Conservation (phyloP, 352 stramenopile species). For the Pythium plurisporium region DNA sequence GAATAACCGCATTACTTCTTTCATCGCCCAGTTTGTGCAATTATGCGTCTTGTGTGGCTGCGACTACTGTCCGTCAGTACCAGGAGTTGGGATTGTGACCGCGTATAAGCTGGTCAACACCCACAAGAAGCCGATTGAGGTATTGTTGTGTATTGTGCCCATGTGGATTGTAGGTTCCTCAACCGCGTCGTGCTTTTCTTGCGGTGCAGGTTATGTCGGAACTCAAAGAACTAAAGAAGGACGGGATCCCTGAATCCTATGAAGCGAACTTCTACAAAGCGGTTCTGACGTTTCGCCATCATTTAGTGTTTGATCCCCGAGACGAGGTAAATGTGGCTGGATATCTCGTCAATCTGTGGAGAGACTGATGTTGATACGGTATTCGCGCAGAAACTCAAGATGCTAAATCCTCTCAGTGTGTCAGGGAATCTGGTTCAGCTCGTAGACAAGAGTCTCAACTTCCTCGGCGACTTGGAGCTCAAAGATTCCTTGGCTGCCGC, state of each 20-base stretch:
- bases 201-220: slow-evolving; percentile 41
- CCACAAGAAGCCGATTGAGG: slow-evolving; percentile 43
- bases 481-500: slow-evolving; percentile 42
- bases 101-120: slow-evolving; percentile 73
- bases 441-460: slow-evolving; percentile 52
- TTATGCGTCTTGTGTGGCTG: slow-evolving; percentile 87
- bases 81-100: slow-evolving; percentile 73
- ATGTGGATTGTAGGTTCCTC: neutral
- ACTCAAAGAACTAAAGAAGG: slow-evolving; percentile 44
- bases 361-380: neutral
- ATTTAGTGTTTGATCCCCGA: slow-evolving; percentile 84
- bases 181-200: neutral
- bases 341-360: neutral
- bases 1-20: no score
- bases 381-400: slow-evolving; percentile 59
- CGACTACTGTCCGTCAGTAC: slow-evolving; percentile 83
- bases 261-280: slow-evolving; percentile 47
- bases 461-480: slow-evolving; percentile 67
- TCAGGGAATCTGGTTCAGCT: slow-evolving; percentile 52
- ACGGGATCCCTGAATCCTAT: slow-evolving; percentile 38
- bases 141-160: slow-evolving; percentile 10
- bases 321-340: slow-evolving; percentile 51
- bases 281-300: slow-evolving; percentile 85
- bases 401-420: slow-evolving; percentile 60
- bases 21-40: slow-evolving; percentile 50